phyloP scores from a whole-genome alignment of 176 grass and related monocot genomes.

The Aegilops tauschii region DNA sequence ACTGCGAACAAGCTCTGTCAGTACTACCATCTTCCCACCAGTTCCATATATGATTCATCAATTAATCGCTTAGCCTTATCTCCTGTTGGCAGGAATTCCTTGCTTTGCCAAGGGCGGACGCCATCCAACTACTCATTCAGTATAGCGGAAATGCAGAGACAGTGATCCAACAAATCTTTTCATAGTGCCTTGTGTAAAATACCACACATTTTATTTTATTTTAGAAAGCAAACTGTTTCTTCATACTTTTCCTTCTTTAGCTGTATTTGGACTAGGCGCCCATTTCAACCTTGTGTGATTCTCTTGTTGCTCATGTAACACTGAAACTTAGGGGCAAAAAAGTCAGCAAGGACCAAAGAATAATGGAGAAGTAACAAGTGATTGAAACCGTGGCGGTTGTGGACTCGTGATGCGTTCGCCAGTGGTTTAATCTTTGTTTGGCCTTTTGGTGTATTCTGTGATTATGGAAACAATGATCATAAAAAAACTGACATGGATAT shows the following conservation, averaged over 20 bases:
- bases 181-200: slow-evolving; percentile 51
- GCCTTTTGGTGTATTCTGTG: slow-evolving; percentile 1
- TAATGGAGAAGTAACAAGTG: background rate
- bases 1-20: background rate
- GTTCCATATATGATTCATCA: background rate
- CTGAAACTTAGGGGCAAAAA: background rate
- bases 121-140: slow-evolving; percentile 89
- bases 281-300: background rate
- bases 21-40: background rate
- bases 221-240: slow-evolving; percentile 27
- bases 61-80: background rate
- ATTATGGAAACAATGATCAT: background rate
- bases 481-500: background rate
- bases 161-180: slow-evolving; percentile 96
- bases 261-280: slow-evolving; percentile 20
- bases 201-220: slow-evolving; percentile 1
- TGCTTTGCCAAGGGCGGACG: slow-evolving; percentile 88
- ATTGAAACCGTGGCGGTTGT: background rate
- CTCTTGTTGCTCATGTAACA: background rate
- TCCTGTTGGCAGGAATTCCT: slow-evolving; percentile 72
- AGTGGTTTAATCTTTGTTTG: background rate
- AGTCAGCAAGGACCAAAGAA: background rate
- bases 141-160: slow-evolving; percentile 85
- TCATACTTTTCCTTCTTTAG: slow-evolving; percentile 8
- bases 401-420: background rate